These are phyloP conservation scores for Sporothrix luriei DNA, from an alignment of 2,329 filamentous ascomycete genomes.

Conservation along the genomic window DNA sequence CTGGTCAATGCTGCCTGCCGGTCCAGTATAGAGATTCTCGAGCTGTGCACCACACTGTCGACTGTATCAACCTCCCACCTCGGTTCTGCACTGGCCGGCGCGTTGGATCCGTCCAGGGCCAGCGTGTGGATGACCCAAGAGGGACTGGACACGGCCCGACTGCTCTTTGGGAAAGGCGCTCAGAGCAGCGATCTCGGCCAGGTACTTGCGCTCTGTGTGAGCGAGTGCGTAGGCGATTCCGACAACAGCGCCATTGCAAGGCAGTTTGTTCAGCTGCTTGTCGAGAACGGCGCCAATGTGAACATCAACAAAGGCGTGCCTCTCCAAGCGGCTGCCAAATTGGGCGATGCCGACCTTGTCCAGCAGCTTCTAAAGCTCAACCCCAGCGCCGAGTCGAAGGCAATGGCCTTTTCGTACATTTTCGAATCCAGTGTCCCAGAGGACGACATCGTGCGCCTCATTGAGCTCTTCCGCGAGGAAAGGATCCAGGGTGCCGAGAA, in stretches of 20 bases:
- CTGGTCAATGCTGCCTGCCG: slow-evolving; percentile 53
- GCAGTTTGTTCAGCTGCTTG: slow-evolving; percentile 50
- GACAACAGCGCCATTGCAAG: slow-evolving; percentile 48
- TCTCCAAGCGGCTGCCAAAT: slow-evolving; percentile 57
- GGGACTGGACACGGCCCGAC: slow-evolving; percentile 52
- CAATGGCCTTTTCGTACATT: slow-evolving; percentile 58
- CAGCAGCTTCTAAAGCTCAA: slow-evolving; percentile 53
- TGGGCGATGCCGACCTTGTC: slow-evolving; percentile 55
- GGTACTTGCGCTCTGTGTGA: slow-evolving; percentile 52
- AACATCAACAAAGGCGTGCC: slow-evolving; percentile 57
- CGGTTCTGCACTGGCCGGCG: slow-evolving; percentile 49
- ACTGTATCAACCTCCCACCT: slow-evolving; percentile 50
- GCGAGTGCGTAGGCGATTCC: slow-evolving; percentile 43
- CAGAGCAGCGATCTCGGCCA: slow-evolving; percentile 50
- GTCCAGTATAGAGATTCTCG: slow-evolving; percentile 46
- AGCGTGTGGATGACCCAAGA: slow-evolving; percentile 51
- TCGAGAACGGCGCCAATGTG: slow-evolving; percentile 50
- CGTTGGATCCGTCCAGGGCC: slow-evolving; percentile 49
- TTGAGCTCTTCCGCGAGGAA: slow-evolving; percentile 56
- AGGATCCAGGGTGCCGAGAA: slow-evolving; percentile 52
- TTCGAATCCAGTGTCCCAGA: slow-evolving; percentile 56
- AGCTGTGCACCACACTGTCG: slow-evolving; percentile 44
- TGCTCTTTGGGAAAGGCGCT: slow-evolving; percentile 55
- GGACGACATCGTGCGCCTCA: slow-evolving; percentile 54
- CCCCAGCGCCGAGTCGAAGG: slow-evolving; percentile 55